A percentile compares a stretch with the other conserved stretches of the same genome.
These are phyloP conservation scores for Beauveria sp. DNA, from an alignment of 2,329 filamentous ascomycete species.

Conservation along the genomic window DNA sequence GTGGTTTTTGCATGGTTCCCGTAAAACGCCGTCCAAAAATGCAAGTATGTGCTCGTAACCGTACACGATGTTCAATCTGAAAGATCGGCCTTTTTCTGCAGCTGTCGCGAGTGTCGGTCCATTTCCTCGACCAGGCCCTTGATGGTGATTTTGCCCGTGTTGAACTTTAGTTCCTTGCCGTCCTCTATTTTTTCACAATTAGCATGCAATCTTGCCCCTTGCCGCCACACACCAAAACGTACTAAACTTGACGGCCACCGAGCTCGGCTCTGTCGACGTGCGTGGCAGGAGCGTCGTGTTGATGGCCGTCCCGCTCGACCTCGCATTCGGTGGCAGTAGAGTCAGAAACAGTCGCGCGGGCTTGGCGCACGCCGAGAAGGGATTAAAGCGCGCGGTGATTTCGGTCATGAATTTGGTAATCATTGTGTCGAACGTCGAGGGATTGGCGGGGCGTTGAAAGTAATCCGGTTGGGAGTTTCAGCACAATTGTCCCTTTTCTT, in stretches of 20 bases:
- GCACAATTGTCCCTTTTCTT: neutral
- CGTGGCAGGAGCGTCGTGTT: conserved; percentile 68
- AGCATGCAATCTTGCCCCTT: conserved; percentile 10
- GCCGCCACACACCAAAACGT: conserved; percentile 24
- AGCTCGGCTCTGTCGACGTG: conserved; percentile 58
- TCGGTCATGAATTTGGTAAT: conserved; percentile 82
- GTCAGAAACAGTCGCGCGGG: conserved; percentile 84
- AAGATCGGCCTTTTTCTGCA: conserved; percentile 72
- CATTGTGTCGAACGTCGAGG: conserved; percentile 42
- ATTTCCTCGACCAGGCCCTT: conserved; percentile 83
- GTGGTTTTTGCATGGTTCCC: neutral
- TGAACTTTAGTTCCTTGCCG: conserved; percentile 79
- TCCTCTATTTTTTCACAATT: conserved; percentile 58
- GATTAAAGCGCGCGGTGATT: conserved; percentile 83
- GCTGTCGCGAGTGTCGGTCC: conserved; percentile 74
- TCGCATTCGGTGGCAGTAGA: conserved; percentile 71
- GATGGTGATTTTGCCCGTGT: conserved; percentile 74
- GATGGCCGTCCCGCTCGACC: conserved; percentile 66
- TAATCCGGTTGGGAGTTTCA: too few relatives aligned
- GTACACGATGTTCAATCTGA: neutral
- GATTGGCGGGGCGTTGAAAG: too few relatives aligned
- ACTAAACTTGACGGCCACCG: conserved; percentile 81
- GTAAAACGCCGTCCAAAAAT: conserved; percentile 26
- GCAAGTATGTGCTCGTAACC: conserved; percentile 19
- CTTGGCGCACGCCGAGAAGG: conserved; percentile 72